These are phyloP conservation scores for Epichloe hybrida DNA, from an alignment of 2,329 filamentous ascomycete species.

Conservation along the genomic window DNA sequence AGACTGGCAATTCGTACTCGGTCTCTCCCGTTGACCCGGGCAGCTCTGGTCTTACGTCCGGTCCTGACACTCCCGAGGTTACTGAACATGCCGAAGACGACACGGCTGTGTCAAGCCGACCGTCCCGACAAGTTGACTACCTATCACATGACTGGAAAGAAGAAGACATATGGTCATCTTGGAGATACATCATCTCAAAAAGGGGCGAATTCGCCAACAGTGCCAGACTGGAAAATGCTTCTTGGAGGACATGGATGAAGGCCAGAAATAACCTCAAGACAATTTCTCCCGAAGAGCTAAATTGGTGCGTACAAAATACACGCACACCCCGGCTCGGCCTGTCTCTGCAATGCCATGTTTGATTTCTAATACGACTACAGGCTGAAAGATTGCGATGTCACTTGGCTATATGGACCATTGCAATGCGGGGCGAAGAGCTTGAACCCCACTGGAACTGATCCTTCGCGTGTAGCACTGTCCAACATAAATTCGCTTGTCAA, in stretches of 20 bases:
- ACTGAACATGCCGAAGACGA: slow-evolving; percentile 63
- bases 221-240: slow-evolving; percentile 81
- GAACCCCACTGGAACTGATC: slow-evolving; percentile 30
- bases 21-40: slow-evolving; percentile 42
- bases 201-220: slow-evolving; percentile 68
- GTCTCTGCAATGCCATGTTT: neutral
- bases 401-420: slow-evolving; percentile 90
- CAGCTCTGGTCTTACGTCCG: slow-evolving; percentile 34
- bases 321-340: neutral
- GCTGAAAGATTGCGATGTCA: slow-evolving; percentile 95
- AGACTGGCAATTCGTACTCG: slow-evolving; percentile 34
- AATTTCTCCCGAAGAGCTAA: slow-evolving; percentile 78
- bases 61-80: slow-evolving; percentile 43
- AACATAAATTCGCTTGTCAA: slow-evolving; percentile 52
- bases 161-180: slow-evolving; percentile 95
- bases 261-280: slow-evolving; percentile 77
- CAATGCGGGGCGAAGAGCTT: slow-evolving; percentile 55
- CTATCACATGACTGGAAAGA: slow-evolving; percentile 87
- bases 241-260: slow-evolving; percentile 95
- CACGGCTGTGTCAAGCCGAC: slow-evolving; percentile 57
- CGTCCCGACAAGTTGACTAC: slow-evolving; percentile 87
- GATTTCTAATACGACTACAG: slow-evolving; percentile 33
- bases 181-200: slow-evolving; percentile 81
- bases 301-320: slow-evolving; percentile 53
- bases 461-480: slow-evolving; percentile 30